Base-by-base conservation (phyloP, 2,329 filamentous ascomycete genomes). In the Ceratocystis huliohia region DNA sequence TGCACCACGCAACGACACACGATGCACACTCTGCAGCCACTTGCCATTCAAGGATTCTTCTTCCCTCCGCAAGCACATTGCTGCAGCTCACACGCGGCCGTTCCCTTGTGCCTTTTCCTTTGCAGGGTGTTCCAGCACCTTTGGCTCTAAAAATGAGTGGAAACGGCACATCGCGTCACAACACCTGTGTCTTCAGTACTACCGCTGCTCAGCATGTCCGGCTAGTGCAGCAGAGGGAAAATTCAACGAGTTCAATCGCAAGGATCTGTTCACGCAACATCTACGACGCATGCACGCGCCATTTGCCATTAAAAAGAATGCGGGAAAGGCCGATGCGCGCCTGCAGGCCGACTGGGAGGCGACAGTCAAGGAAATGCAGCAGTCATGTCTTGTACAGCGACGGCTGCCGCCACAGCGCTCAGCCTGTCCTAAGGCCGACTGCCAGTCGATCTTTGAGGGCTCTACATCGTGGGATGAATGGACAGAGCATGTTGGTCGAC, bases 111-210 rank as follows among this genome's bases (percentile, higher is more conserved):
- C 89, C 2, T 93, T 96, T 73, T 85, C 87, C 0, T 87, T 87
- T 71, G 95, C 93, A 50, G 90, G 89, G 20, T 99, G 93, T 74
- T 78, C 77, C 0, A 91, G 90, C 70, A 89, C 86, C 0, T 96
- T 97, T 74, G 86, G 87, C 1, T 93, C 89, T 17, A 97, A 96
- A 76, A 96, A 97, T 73, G 93, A 97, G 75, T 99, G 93, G 93
- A 97, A 97, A 75, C 84, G 93, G 2, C 94, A 99, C 73, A 90
- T 96, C 73, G 83, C 86, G 17, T 96, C 91, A 0, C 91, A 96
- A 71, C 94, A 99, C 76, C 82, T 99, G 25, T 87, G 84, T 70
- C 73, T 87, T 20, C 81, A 82, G 62, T 87, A 82, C 70, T 87
- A 87, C 71, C 80, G 84, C 22, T 87, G 84, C 69, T 86, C 84